Evolutionary conservation across 192 early-diverging fungal genomes (phyloP).

Genomic region (Spizellomyces sp.): DNA sequence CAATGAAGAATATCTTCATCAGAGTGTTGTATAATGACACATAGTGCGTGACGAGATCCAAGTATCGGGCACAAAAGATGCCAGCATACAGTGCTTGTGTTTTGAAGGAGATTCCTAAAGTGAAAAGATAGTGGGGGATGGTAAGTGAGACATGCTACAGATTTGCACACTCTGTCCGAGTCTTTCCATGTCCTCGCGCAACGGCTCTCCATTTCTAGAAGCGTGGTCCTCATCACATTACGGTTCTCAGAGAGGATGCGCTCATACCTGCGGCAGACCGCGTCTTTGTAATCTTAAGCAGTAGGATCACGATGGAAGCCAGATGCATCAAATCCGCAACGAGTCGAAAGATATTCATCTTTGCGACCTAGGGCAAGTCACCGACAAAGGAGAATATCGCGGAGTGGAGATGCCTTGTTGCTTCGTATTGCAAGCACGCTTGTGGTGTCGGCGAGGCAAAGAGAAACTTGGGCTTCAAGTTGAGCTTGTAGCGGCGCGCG

Average conservation of each 20-base stretch:
- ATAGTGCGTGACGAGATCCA: slow-evolving; percentile 80
- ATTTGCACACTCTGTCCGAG: background rate
- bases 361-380: background rate
- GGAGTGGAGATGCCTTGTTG: too few relatives aligned
- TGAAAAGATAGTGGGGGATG: background rate
- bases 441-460: too few relatives aligned
- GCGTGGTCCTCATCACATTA: background rate
- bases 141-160: background rate
- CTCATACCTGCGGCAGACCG: slow-evolving; percentile 79
- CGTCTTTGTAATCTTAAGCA: slow-evolving; percentile 88
- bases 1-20: slow-evolving; percentile 96
- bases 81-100: slow-evolving; percentile 88
- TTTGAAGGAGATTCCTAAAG: slow-evolving; percentile 94
- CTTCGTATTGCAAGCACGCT: too few relatives aligned
- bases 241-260: background rate
- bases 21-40: slow-evolving; percentile 88
- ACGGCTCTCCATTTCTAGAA: background rate
- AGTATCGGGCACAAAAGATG: slow-evolving; percentile 93
- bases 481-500: too few relatives aligned
- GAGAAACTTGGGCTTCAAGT: too few relatives aligned
- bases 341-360: slow-evolving; percentile 93
- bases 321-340: slow-evolving; percentile 92
- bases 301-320: slow-evolving; percentile 90
- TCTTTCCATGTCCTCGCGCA: background rate
- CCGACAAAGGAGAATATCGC: too few relatives aligned